Evolutionary conservation across 768 basidiomycete species (phyloP).

Genomic region (Psilocybe cubensis): DNA sequence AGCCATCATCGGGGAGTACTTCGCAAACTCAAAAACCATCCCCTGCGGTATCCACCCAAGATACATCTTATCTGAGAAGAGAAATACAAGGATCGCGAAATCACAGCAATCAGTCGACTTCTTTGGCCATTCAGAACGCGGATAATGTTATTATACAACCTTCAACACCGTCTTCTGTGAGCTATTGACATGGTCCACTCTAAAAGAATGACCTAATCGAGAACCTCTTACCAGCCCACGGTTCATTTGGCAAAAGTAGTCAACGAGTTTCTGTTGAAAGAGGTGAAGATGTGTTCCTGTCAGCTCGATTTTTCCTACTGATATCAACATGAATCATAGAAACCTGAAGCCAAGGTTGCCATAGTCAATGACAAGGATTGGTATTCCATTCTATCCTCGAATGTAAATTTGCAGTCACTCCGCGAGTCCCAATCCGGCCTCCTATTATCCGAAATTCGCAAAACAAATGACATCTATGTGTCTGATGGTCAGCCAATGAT

Average conservation of each 20-base stretch:
- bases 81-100: neutral
- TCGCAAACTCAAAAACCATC: neutral
- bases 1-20: neutral
- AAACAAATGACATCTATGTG: neutral
- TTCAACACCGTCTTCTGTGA: neutral
- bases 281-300: neutral
- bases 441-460: neutral
- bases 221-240: neutral
- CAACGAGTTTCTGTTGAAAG: neutral
- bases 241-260: neutral
- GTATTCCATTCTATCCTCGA: neutral
- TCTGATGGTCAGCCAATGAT: neutral
- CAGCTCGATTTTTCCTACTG: neutral
- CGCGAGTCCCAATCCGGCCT: neutral
- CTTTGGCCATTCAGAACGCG: neutral
- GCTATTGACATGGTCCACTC: neutral
- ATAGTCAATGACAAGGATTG: slow-evolving; percentile 1
- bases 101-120: neutral
- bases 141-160: neutral
- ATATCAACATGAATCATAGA: neutral
- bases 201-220: neutral
- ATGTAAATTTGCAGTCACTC: too few relatives aligned
- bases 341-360: neutral
- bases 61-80: neutral
- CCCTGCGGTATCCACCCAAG: neutral